A percentile compares a stretch with the other conserved stretches of the same genome.
Evolutionary conservation across 306 rosid species (phyloP).

Genomic region (Acacia acuminata): DNA sequence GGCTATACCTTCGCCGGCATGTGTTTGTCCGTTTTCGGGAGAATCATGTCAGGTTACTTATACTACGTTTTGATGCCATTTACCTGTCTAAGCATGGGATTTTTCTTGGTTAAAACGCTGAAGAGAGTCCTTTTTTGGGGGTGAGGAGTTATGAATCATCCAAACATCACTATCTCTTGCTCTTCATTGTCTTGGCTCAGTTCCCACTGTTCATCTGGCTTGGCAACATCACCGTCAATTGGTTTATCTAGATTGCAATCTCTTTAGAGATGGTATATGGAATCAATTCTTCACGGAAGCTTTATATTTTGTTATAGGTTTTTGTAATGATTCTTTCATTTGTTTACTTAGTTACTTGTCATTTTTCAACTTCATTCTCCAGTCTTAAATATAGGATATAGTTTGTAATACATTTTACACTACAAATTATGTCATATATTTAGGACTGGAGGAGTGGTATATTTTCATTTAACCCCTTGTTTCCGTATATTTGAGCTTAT

Average conservation of each 20-base stretch:
- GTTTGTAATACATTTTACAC: too few relatives aligned
- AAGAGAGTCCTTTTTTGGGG: conserved; percentile 90
- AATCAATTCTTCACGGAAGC: conserved; percentile 26
- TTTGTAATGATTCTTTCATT: conserved; percentile 2
- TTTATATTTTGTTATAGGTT: neutral
- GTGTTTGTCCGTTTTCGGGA: conserved; percentile 80
- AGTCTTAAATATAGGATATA: too few relatives aligned
- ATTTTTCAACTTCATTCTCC: neutral
- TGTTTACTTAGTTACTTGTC: neutral
- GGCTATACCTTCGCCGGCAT: conserved; percentile 84
- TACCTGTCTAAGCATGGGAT: conserved; percentile 92
- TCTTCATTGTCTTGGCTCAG: conserved; percentile 88
- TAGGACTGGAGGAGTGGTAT: neutral
- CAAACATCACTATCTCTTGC: conserved; percentile 90
- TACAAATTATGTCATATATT: too few relatives aligned
- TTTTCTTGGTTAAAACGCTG: conserved; percentile 94
- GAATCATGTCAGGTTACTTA: conserved; percentile 61
- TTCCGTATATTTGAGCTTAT: conserved; percentile 12
- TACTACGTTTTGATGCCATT: conserved; percentile 91
- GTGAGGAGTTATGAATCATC: conserved; percentile 89
- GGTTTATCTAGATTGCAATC: conserved; percentile 62
- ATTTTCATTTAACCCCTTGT: neutral
- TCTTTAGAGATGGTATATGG: conserved; percentile 36
- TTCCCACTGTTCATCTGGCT: conserved; percentile 94
- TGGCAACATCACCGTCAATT: conserved; percentile 83